Evolutionary conservation across 352 stramenopile genomes (phyloP), one percentile per base, ranked within the genome.

Genomic region (Phytopythium aichiense): DNA sequence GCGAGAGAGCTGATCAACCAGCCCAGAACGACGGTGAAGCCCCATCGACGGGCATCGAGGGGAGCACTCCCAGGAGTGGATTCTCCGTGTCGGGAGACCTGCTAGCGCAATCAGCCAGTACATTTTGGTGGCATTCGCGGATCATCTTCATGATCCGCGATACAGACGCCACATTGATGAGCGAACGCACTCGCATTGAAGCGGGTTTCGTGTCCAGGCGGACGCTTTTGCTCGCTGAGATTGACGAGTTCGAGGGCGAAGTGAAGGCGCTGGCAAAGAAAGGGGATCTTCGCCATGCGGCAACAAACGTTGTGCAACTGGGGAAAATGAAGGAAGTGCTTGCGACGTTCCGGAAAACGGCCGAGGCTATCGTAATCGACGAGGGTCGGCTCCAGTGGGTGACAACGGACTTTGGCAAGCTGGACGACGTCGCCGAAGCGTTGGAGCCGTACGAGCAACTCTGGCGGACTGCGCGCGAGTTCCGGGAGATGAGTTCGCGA

Each of bases 401-500:
- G 20, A 59, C 71, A 4, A 91, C 76, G 0, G 83, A 92, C 30
- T 91, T 91, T 37, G 67, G 76, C 56, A 87, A 85, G 46, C 65
- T 94, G 4, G 85, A 92, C 43, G 81, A 89, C 33, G 88, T 94
- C 23, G 78, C 77, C 0, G 77, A 91, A 55, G 81, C 81, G 18
- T 81, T 92, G 67, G 77, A 84, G 22, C 83, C 85, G 3, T 92
- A 91, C 57, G 82, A 94, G 13, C 73, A 89, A 28, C 62, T 94
- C 18, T 94, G 85, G 85, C 78, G 73, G 28, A 91, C 76, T 0
- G 74, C 78, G 6, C 71, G 83, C 37, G 77, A 92, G 49, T 92
- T 92, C 60, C 83, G 84, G 0, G 85, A 94, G 33, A 77, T 91
- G 64, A 89, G 76, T 52, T 76, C 79, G 0, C 63, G 65, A 0